These are phyloP conservation scores for Boletus pseudo-olivaceus DNA, from an alignment of 768 basidiomycete genomes.

Conservation along the genomic window DNA sequence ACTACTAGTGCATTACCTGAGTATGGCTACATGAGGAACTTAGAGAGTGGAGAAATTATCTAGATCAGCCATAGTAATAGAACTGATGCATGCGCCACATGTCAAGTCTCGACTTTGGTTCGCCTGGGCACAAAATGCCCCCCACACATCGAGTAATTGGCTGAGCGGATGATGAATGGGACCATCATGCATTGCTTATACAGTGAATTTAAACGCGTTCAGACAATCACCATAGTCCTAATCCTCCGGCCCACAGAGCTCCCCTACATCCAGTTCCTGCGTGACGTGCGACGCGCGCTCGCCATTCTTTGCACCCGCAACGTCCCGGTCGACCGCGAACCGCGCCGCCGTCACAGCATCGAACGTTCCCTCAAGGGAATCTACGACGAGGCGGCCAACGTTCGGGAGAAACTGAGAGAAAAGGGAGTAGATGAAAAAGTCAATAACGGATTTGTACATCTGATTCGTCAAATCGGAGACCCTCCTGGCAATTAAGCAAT, in stretches of 20 bases:
- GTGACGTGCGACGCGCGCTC: conserved; percentile 16
- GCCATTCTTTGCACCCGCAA: conserved; percentile 16
- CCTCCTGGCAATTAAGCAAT: not conserved
- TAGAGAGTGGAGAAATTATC: too few relatives aligned
- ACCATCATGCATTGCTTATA: not conserved
- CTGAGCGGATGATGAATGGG: not conserved
- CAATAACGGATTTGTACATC: not conserved
- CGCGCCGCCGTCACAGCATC: conserved; percentile 47
- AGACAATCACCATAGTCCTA: not conserved
- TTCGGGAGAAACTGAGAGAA: conserved; percentile 75
- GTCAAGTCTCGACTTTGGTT: not conserved
- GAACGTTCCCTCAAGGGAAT: conserved; percentile 64
- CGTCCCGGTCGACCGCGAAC: conserved; percentile 60
- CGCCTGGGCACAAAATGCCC: not conserved
- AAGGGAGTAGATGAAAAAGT: not conserved
- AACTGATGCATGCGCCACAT: not conserved
- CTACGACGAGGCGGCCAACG: conserved; percentile 73
- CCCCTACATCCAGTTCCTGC: conserved; percentile 41
- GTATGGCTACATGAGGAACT: too few relatives aligned
- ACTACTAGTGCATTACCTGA: too few relatives aligned
- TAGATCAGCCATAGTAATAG: too few relatives aligned
- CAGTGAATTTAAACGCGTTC: not conserved
- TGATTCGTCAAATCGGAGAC: not conserved
- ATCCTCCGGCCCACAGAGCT: conserved; percentile 50
- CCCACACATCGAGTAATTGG: not conserved